Conservation (phyloP, 179 eudicot genomes). For the Pouteria campechiana region DNA sequence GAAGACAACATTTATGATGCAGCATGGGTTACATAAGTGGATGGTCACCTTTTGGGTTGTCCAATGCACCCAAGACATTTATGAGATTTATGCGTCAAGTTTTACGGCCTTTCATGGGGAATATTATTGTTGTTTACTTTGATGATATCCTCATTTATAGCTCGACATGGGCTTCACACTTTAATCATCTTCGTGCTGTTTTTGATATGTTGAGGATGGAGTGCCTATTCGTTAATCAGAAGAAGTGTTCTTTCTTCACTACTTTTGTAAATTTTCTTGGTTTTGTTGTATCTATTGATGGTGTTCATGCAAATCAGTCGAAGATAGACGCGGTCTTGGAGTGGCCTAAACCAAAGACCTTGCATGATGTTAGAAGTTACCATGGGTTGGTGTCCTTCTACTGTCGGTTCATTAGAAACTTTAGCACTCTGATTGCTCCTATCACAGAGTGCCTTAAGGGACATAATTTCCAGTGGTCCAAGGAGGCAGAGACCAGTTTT, state of each 20-base stretch:
- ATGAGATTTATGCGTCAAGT: neutral
- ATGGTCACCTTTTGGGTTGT: neutral
- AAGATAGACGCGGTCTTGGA: no score
- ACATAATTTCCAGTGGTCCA: neutral
- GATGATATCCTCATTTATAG: conserved; percentile 1
- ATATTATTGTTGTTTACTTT: neutral
- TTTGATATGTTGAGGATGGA: conserved; percentile 2
- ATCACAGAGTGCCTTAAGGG: neutral
- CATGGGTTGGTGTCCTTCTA: conserved; percentile 4
- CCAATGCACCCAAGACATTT: neutral
- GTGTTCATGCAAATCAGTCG: no score
- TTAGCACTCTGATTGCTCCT: neutral
- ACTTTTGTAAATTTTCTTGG: neutral
- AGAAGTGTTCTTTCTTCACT: neutral
- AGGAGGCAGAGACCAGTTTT: neutral
- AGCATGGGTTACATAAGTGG: conserved; percentile 1
- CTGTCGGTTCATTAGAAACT: neutral
- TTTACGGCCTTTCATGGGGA: neutral
- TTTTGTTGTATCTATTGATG: neutral
- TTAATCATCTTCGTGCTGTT: neutral
- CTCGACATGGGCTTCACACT: neutral
- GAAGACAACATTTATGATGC: neutral
- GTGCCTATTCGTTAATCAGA: neutral
- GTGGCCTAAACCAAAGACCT: no score
- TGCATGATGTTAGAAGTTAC: no score